phyloP scores from a whole-genome alignment of 2,329 filamentous ascomycete genomes.

The Massarina eburnea region DNA sequence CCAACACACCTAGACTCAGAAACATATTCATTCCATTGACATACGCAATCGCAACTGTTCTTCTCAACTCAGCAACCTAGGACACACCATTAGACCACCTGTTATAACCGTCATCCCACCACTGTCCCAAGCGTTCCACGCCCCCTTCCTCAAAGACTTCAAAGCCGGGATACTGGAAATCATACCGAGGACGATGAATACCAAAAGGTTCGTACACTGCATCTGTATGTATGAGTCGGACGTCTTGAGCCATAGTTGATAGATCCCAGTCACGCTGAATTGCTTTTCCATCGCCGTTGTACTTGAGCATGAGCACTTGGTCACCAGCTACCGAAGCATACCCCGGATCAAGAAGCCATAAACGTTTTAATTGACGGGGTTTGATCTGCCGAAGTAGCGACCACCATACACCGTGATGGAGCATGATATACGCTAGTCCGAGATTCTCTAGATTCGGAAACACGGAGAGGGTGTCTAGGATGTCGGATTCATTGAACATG shows the following conservation, averaged over 20 bases:
- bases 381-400: not conserved
- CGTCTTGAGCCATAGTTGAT: not conserved
- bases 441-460: slow-evolving; percentile 4
- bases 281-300: not conserved
- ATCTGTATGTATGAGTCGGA: not conserved
- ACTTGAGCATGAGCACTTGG: not conserved
- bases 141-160: not conserved
- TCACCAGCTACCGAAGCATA: not conserved
- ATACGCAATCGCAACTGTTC: too few species aligned
- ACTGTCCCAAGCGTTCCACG: not conserved
- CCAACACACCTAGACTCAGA: too few species aligned
- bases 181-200: too few species aligned
- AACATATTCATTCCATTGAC: too few species aligned
- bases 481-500: not conserved
- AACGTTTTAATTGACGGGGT: not conserved
- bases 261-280: not conserved
- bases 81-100: too few species aligned
- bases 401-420: not conserved
- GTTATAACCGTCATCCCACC: too few species aligned
- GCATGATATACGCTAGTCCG: slow-evolving; percentile 1
- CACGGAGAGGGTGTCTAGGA: not conserved
- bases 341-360: slow-evolving; percentile 8
- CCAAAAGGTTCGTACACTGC: not conserved
- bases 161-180: too few species aligned
- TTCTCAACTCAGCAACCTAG: too few species aligned